These are phyloP conservation scores for Taphrina deformans DNA, from an alignment of 1,139 yeast genomes.

Conservation along the genomic window DNA sequence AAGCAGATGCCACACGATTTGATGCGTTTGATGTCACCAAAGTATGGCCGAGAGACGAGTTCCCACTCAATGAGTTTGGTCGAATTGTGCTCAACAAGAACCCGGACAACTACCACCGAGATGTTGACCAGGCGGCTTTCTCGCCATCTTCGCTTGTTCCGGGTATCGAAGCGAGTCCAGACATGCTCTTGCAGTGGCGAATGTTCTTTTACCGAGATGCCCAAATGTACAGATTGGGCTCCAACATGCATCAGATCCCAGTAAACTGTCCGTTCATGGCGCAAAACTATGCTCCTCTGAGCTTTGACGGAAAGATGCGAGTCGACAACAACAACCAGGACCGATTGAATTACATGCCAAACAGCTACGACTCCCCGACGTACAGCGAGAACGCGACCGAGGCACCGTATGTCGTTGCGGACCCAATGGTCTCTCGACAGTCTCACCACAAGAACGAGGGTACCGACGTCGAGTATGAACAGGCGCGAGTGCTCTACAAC, in stretches of 20 bases:
- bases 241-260: slow-evolving; percentile 65
- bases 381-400: slow-evolving; percentile 13
- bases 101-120: slow-evolving; percentile 59
- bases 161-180: slow-evolving; percentile 60
- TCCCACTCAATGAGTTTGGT: slow-evolving; percentile 62
- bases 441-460: slow-evolving; percentile 28
- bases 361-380: slow-evolving; percentile 25
- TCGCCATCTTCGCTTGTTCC: slow-evolving; percentile 63
- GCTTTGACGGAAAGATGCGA: slow-evolving; percentile 81
- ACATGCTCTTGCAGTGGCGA: slow-evolving; percentile 61
- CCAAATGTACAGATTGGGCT: slow-evolving; percentile 62
- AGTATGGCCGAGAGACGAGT: slow-evolving; percentile 60
- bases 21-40: slow-evolving; percentile 70
- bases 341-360: slow-evolving; percentile 59
- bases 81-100: slow-evolving; percentile 57
- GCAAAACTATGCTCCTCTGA: slow-evolving; percentile 45
- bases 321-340: slow-evolving; percentile 76
- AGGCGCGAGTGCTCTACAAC: slow-evolving; percentile 23
- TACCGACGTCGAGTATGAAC: slow-evolving; percentile 21
- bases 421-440: slow-evolving; percentile 26
- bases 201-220: slow-evolving; percentile 62
- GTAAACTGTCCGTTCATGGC: slow-evolving; percentile 50
- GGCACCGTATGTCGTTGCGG: slow-evolving; percentile 16
- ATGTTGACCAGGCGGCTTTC: slow-evolving; percentile 62
- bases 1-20: slow-evolving; percentile 51